Evolutionary conservation across 78 protist genomes (phyloP).

Genomic region (Dictyostelium brefeldianum): DNA sequence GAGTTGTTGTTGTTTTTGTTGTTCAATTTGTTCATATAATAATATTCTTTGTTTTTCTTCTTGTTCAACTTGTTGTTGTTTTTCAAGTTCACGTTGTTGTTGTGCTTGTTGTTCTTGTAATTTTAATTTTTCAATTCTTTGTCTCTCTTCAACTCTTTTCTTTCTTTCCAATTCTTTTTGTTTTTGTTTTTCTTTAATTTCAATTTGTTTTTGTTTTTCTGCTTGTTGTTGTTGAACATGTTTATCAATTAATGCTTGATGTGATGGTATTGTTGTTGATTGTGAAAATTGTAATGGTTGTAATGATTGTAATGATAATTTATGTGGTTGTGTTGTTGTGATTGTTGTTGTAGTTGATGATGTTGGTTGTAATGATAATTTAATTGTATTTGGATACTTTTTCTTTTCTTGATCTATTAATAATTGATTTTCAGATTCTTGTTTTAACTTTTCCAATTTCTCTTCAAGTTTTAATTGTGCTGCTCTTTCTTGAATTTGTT

Average conservation of each 20-base stretch:
- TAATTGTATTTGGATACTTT: not conserved
- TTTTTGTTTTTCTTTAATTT: constrained; percentile 6
- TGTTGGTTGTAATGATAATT: not conserved
- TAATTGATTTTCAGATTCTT: not conserved
- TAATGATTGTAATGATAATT: not conserved
- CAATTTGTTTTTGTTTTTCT: not conserved
- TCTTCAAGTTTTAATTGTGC: constrained; percentile 15
- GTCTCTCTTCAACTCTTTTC: not conserved
- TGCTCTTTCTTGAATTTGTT: constrained; percentile 29
- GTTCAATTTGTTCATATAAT: not conserved
- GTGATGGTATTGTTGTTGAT: not conserved
- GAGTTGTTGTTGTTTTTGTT: not conserved
- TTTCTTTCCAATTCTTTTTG: constrained; percentile 2
- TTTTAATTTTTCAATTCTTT: too few relatives aligned
- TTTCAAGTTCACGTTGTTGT: not conserved
- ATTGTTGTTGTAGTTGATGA: not conserved
- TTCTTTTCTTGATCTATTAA: not conserved
- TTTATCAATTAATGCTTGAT: constrained; percentile 10
- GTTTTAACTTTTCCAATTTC: not conserved
- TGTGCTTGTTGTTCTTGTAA: not conserved
- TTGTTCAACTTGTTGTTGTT: not conserved
- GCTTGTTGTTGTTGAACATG: not conserved
- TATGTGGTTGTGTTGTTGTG: not conserved
- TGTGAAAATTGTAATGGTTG: not conserved
- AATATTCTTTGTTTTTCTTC: not conserved